Evolutionary conservation across 1,284 basidiomycete genomes (phyloP).

Genomic region (Leccinum laetum): DNA sequence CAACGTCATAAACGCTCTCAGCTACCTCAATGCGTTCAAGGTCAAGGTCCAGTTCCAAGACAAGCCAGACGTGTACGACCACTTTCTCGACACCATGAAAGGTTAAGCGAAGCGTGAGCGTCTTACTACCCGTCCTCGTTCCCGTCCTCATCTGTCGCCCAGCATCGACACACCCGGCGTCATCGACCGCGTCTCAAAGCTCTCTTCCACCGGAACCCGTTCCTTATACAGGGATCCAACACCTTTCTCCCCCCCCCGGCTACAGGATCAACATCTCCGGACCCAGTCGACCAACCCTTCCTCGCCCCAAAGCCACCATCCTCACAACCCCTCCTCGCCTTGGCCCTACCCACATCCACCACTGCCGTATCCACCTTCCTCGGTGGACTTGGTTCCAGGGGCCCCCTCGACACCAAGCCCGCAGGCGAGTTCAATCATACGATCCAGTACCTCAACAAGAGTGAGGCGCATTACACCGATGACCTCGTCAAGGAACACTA

Average conservation of each 20-base stretch:
- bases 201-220: constrained; percentile 94
- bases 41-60: too few species aligned
- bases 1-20: too few species aligned
- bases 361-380: constrained; percentile 63
- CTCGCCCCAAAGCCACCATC: constrained; percentile 26
- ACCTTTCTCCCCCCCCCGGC: constrained; percentile 68
- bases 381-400: constrained; percentile 51
- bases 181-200: constrained; percentile 93
- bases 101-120: constrained; percentile 75
- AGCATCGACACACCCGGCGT: constrained; percentile 99
- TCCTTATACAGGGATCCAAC: constrained; percentile 98
- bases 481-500: constrained; percentile 54
- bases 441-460: constrained; percentile 98
- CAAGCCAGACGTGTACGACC: too few species aligned
- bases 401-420: constrained; percentile 44
- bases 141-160: constrained; percentile 8
- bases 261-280: constrained; percentile 93
- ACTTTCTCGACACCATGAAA: too few species aligned
- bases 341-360: constrained; percentile 37
- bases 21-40: too few species aligned
- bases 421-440: constrained; percentile 93
- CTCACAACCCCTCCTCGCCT: constrained; percentile 37
- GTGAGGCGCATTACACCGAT: constrained; percentile 92
- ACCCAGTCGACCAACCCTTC: constrained; percentile 54
- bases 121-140: not conserved